phyloP scores from a whole-genome alignment of 768 basidiomycete genomes.

The Lentinula guzmanii region DNA sequence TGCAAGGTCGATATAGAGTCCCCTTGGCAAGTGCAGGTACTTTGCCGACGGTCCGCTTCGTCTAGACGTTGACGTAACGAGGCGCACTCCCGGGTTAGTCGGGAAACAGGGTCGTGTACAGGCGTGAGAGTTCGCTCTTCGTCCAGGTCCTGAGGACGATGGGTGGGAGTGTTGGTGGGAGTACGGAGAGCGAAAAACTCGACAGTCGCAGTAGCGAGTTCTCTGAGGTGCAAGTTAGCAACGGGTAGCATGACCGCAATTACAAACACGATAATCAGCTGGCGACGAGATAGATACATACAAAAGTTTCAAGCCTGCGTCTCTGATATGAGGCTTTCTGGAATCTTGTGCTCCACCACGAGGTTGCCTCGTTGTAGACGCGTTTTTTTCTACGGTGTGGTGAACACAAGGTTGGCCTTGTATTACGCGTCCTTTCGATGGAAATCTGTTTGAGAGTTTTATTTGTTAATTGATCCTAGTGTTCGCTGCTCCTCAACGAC shows the following conservation, averaged over 20 bases:
- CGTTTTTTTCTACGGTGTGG: constrained; percentile 1
- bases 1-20: constrained; percentile 37
- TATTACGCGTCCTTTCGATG: constrained; percentile 1
- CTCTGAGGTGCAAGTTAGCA: constrained; percentile 40
- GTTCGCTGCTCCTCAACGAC: not conserved
- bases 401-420: not conserved
- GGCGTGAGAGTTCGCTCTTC: constrained; percentile 28
- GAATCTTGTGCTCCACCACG: constrained; percentile 2
- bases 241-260: constrained; percentile 36
- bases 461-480: not conserved
- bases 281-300: not conserved
- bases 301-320: not conserved
- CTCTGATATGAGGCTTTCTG: constrained; percentile 2
- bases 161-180: constrained; percentile 23
- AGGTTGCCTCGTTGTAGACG: constrained; percentile 8
- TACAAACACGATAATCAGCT: not conserved
- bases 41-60: constrained; percentile 29
- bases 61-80: constrained; percentile 44
- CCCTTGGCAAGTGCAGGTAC: constrained; percentile 28
- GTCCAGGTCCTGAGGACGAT: constrained; percentile 20
- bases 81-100: constrained; percentile 33
- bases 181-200: constrained; percentile 50
- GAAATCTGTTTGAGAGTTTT: not conserved
- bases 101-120: constrained; percentile 32
- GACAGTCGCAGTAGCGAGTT: constrained; percentile 49